These are phyloP conservation scores for Laburnicola sp. DNA, from an alignment of 2,329 filamentous ascomycete species.

Conservation along the genomic window DNA sequence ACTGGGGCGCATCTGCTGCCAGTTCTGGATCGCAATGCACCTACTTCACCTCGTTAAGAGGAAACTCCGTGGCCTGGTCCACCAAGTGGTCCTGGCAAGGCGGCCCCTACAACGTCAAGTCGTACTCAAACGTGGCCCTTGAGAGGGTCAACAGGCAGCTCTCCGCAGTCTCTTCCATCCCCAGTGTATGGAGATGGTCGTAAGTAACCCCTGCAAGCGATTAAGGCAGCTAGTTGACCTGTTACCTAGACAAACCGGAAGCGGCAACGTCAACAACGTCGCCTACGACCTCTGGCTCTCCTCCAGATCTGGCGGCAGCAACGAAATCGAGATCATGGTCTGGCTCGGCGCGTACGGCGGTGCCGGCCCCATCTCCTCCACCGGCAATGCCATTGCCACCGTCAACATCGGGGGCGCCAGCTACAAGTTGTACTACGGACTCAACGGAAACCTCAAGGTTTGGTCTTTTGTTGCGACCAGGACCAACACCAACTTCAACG, in stretches of 20 bases:
- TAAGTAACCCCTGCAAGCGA: not conserved
- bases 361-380: conserved; percentile 62
- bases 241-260: conserved; percentile 39
- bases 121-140: conserved; percentile 49
- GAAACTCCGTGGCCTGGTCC: conserved; percentile 49
- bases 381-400: conserved; percentile 57
- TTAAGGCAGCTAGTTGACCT: not conserved
- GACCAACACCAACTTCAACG: conserved; percentile 57
- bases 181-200: conserved; percentile 45
- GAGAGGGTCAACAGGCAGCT: conserved; percentile 39
- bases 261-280: conserved; percentile 59
- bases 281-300: conserved; percentile 65
- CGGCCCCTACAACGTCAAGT: conserved; percentile 46
- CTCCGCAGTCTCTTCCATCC: conserved; percentile 47
- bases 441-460: conserved; percentile 62
- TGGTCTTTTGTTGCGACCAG: conserved; percentile 61
- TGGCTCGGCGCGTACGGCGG: conserved; percentile 63
- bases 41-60: conserved; percentile 45
- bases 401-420: conserved; percentile 56
- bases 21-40: conserved; percentile 53
- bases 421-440: conserved; percentile 65
- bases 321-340: conserved; percentile 68
- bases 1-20: conserved; percentile 49
- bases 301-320: conserved; percentile 49
- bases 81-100: conserved; percentile 51